Percentiles rank a stretch among this genome's conserved stretches.
Evolutionary conservation across 768 basidiomycete species (phyloP).

Genomic region (Fomitopsis serialis): DNA sequence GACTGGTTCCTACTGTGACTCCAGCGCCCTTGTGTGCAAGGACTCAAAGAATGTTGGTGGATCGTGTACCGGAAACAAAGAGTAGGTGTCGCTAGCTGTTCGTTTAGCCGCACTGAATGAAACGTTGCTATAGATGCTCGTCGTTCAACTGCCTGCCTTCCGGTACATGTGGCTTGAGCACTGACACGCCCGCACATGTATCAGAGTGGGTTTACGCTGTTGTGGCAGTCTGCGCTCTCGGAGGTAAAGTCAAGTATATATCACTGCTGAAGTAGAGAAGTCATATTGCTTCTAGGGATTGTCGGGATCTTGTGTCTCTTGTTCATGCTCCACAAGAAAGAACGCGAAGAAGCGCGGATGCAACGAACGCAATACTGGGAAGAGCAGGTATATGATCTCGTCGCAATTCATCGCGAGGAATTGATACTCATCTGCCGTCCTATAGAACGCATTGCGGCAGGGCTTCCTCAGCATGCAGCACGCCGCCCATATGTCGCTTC

Average conservation of each 20-base stretch:
- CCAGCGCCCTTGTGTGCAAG: slow-evolving; percentile 50
- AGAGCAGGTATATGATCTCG: slow-evolving; percentile 66
- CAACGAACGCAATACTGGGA: slow-evolving; percentile 87
- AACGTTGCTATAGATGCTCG: slow-evolving; percentile 45
- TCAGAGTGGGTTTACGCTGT: slow-evolving; percentile 66
- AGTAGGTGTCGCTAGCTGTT: slow-evolving; percentile 44
- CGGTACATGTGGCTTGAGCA: slow-evolving; percentile 57
- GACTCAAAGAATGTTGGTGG: slow-evolving; percentile 51
- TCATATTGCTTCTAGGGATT: slow-evolving; percentile 51
- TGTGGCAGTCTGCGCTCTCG: slow-evolving; percentile 66
- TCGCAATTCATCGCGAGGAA: not conserved
- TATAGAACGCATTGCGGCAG: slow-evolving; percentile 72
- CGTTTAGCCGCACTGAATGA: not conserved
- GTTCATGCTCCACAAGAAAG: slow-evolving; percentile 65
- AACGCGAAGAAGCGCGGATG: slow-evolving; percentile 72
- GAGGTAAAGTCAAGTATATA: slow-evolving; percentile 40
- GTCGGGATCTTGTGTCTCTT: slow-evolving; percentile 61
- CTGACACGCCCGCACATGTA: slow-evolving; percentile 59
- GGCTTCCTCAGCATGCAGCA: slow-evolving; percentile 78
- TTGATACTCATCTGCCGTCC: not conserved
- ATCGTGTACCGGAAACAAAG: slow-evolving; percentile 58
- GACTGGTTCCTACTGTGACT: slow-evolving; percentile 73
- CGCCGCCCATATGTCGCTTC: slow-evolving; percentile 60
- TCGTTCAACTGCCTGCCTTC: slow-evolving; percentile 67
- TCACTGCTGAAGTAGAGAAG: not conserved